These are phyloP conservation scores for Mallotus nudiflorus DNA, from an alignment of 345 rosid genomes.

Conservation along the genomic window DNA sequence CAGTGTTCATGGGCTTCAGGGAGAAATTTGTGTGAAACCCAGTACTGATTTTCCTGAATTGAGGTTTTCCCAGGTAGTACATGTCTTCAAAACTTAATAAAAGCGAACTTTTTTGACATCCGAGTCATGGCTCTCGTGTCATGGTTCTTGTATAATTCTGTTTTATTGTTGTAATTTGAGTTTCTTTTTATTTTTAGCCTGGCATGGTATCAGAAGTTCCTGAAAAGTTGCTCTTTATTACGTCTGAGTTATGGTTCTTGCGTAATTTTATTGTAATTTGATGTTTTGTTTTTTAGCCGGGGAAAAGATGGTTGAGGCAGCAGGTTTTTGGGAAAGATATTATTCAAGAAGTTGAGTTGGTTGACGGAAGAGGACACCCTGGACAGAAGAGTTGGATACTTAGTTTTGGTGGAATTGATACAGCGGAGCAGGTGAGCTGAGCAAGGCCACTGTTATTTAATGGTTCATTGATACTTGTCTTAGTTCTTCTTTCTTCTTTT, in stretches of 20 bases:
- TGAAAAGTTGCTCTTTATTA: background rate
- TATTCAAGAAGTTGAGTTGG: conserved; percentile 68
- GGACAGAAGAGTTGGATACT: conserved; percentile 88
- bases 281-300: conserved; percentile 49
- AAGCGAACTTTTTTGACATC: background rate
- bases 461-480: background rate
- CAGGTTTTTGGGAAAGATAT: conserved; percentile 57
- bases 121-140: too few relatives aligned
- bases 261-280: conserved; percentile 1
- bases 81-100: background rate
- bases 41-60: conserved; percentile 83
- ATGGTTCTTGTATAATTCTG: background rate
- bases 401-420: conserved; percentile 62
- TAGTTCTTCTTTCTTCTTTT: background rate
- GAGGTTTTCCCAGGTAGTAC: conserved; percentile 63
- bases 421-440: conserved; percentile 63
- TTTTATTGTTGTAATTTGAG: too few relatives aligned
- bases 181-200: too few relatives aligned
- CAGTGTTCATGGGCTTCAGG: conserved; percentile 77
- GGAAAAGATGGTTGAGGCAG: conserved; percentile 86
- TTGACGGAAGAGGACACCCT: conserved; percentile 77
- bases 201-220: too few relatives aligned
- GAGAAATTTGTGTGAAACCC: conserved; percentile 75
- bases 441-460: background rate
- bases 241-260: background rate